Base-by-base conservation (phyloP, 805 yeast genomes). In the Novakomyces olei region DNA sequence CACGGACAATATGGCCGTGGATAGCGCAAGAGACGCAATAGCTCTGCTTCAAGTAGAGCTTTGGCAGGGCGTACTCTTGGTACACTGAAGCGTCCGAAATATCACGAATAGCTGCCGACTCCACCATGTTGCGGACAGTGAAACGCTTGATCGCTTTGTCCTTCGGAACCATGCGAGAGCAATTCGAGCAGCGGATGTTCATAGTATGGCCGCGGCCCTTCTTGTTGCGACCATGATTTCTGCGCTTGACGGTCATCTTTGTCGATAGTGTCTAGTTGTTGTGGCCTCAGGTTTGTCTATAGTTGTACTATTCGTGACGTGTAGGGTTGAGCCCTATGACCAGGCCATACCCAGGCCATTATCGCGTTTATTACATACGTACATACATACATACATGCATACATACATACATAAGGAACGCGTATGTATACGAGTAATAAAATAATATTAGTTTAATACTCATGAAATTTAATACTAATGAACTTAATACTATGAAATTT, bases 161-260 rank as follows among this genome's bases (percentile, higher is more conserved):
- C 44, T 88, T 88, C 62, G 98, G 95, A 55, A 88, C 93, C 71
- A 92, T 79, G 67, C 92, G 80, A 56, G 94, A 77, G 69, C 99
- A 88, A 94, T 88, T 88, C 60, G 81, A 77, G 73, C 99, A 88
- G 77, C 99, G 83, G 58, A 85, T 95, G 62, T 93, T 92, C 67
- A 78, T 79, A 66, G 79, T 94, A 93, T 88, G 96, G 63, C 99
- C 99, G 80, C 99, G 88, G 63, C 96, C 96, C 72, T 81, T 83
- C 91, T 88, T 88, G 91, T 88, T 88, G 74, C 99, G 85, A 75
- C 99, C 99, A 95, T 83, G 81, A 88, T 95, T 81, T 66, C 96
- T 81, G 83, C 99, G 85, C 96, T 88, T 88, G 80, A 88, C 88
- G 67, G 98, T 96, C 99, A 88, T 88, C n/a, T n/a, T n/a, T n/a